Evolutionary conservation across 306 rosid species (phyloP), one percentile per base, ranked within the genome.

Genomic region (Trifolium dubium): DNA sequence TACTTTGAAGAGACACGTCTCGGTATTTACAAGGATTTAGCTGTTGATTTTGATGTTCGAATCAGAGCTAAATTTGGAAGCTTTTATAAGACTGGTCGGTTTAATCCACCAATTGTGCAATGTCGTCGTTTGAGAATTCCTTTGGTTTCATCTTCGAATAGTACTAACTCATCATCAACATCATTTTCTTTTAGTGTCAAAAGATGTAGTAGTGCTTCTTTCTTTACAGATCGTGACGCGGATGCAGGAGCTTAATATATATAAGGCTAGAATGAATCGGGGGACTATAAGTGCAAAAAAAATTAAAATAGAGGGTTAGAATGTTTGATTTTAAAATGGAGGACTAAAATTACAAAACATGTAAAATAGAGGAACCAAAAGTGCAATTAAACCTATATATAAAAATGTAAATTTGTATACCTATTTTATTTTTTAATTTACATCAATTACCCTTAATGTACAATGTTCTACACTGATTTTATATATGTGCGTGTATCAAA

Each of bases 91-190:
- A 40, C 69, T 13, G 5, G 3, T 9, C 62, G 64, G 8, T 80
- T 62, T 31, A 23, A 49, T 37, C 63, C 82, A 5, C 77, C 82
- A 0, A 1, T 76, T 29, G 77, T 83, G 11, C 75, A 71, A 18
- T 84, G 85, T 69, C 50, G 65, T 9, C 66, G 72, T 0, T 46
- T 80, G 55, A 80, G 74, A 6, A 75, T 80, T 77, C 82, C 87
- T 35, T 67, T 71, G 66, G 31, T 50, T 76, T 79, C 79, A 17
- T 10, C 74, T 31, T 83, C 75, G 18, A 67, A 3, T 3, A 61
- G 62, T 17, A 77, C 41, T 8, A 23, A 28, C 14, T 23, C 60
- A 19, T 55, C 62, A 23, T 23, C 35, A 6, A 60, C 65, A 30
- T 14, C 65, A 30, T 14, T 30, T 72, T 13, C 72, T 51, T 77